Evolutionary conservation across 2,329 filamentous ascomycete genomes (phyloP).

Genomic region (Trichoderma afroharzianum): DNA sequence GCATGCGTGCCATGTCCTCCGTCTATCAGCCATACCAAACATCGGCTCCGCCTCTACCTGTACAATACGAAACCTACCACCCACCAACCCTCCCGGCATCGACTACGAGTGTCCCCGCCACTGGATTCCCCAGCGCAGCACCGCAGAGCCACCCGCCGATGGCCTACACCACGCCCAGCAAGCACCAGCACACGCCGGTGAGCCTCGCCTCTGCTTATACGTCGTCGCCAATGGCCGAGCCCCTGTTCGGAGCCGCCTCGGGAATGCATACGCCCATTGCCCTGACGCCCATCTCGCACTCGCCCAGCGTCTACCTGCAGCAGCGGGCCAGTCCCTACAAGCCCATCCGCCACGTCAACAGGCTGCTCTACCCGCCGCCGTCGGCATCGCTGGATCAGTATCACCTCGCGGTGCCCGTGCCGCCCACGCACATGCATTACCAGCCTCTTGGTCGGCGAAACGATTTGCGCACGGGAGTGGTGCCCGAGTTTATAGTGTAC

Average conservation of each 20-base stretch:
- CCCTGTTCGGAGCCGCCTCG: slow-evolving; percentile 49
- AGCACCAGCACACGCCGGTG: slow-evolving; percentile 31
- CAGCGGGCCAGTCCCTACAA: slow-evolving; percentile 91
- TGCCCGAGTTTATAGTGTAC: slow-evolving; percentile 57
- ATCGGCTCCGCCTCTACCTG: not conserved
- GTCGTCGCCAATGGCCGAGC: slow-evolving; percentile 68
- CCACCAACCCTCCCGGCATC: slow-evolving; percentile 28
- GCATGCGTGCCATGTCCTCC: slow-evolving; percentile 70
- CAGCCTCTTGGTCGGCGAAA: slow-evolving; percentile 69
- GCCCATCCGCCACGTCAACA: slow-evolving; percentile 84
- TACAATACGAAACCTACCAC: not conserved
- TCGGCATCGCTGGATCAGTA: slow-evolving; percentile 75
- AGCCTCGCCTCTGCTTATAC: slow-evolving; percentile 37
- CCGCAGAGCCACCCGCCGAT: slow-evolving; percentile 23
- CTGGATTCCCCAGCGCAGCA: slow-evolving; percentile 24
- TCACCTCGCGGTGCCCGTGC: slow-evolving; percentile 53
- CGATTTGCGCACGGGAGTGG: slow-evolving; percentile 65
- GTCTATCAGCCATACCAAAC: slow-evolving; percentile 56
- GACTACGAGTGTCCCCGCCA: slow-evolving; percentile 23
- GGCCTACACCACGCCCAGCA: slow-evolving; percentile 49
- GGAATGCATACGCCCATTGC: slow-evolving; percentile 53
- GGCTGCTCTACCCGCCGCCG: slow-evolving; percentile 83
- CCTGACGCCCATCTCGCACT: slow-evolving; percentile 68
- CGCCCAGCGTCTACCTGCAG: slow-evolving; percentile 81
- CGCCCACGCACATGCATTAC: slow-evolving; percentile 76